phyloP scores from a whole-genome alignment of 2,329 filamentous ascomycete species.

The Aspergillus latus region DNA sequence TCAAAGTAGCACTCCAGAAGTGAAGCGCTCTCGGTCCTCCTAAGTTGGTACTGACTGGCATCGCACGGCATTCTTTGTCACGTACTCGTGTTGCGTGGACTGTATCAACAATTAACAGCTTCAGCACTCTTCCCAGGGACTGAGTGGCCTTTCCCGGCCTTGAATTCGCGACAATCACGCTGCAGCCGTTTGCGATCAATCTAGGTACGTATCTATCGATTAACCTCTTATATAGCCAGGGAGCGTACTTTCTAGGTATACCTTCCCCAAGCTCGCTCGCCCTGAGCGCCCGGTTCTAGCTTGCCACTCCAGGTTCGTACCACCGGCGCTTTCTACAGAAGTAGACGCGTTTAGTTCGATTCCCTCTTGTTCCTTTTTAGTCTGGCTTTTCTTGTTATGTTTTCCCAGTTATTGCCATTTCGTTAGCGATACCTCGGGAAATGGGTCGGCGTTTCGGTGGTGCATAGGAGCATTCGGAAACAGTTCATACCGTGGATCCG shows the following conservation, averaged over 20 bases:
- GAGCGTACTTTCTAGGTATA: constrained; percentile 7
- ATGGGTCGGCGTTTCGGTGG: constrained; percentile 12
- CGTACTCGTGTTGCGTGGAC: background rate
- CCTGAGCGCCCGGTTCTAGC: background rate
- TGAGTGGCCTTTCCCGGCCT: background rate
- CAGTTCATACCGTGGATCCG: background rate
- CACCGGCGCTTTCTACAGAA: constrained; percentile 6
- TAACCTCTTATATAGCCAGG: constrained; percentile 2
- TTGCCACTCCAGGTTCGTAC: constrained; percentile 25
- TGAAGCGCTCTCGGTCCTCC: constrained; percentile 55
- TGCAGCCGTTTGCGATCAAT: background rate
- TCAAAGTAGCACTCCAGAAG: constrained; percentile 37
- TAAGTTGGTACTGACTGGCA: constrained; percentile 20
- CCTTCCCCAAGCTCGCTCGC: background rate
- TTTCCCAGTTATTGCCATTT: constrained; percentile 2
- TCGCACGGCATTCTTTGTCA: constrained; percentile 4
- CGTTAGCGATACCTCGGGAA: constrained; percentile 19
- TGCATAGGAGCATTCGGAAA: background rate
- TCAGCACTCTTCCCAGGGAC: background rate
- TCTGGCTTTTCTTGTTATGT: background rate
- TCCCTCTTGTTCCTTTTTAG: background rate
- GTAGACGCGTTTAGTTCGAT: background rate
- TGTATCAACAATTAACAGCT: constrained; percentile 7
- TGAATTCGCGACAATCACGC: background rate
- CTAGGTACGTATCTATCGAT: constrained; percentile 22